Evolutionary conservation across 2,329 filamentous ascomycete genomes (phyloP), one percentile per base, ranked within the genome.

Genomic region (Ramularia endophylla): DNA sequence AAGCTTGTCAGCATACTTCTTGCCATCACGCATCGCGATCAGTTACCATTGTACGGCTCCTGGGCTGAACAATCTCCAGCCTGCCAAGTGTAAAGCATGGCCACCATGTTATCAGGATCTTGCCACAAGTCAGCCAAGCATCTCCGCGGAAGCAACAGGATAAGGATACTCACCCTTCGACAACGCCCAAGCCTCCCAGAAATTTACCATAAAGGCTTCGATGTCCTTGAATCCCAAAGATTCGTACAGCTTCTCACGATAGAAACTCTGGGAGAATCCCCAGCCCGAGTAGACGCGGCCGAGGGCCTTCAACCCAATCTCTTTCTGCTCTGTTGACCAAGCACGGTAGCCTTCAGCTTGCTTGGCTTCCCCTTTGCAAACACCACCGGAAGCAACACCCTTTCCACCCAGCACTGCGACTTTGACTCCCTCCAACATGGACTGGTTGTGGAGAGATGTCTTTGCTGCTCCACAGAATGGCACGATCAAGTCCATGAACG

Each of bases 51-150:
- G 49, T 85, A 88, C 3, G 78, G 80, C 40, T 79, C 71, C 55
- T 87, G 82, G 4, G 75, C 64, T 3, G 83, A 85, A 36, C 78
- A 74, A 54, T 90, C 83, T 1, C 75, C 85, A 4, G 76, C 72
- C 60, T 90, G 85, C 86, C 86, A 92, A 0, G 84, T 88, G 25
- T 83, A 74, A 3, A 87, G 66, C 85, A 88, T 87, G 1, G 75
- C 73, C 0, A 88, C 67, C 58, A 88, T 68, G 47, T 88, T 86
- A 51, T 87, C 83, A 0, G 85, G 83, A 51, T 87, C 81, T 62
- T 32, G 22, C 6, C n/a, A 5, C 12, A 16, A 1, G 22, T 44
- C 36, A 45, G 45, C 44, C 45, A 15, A 12, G 18, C 11, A 6
- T 6, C 11, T 13, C 22, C n/a, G 9, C 36, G 36, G 3, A 4